Evolutionary conservation across 768 basidiomycete genomes (phyloP).

Genomic region (Boletus sp.): DNA sequence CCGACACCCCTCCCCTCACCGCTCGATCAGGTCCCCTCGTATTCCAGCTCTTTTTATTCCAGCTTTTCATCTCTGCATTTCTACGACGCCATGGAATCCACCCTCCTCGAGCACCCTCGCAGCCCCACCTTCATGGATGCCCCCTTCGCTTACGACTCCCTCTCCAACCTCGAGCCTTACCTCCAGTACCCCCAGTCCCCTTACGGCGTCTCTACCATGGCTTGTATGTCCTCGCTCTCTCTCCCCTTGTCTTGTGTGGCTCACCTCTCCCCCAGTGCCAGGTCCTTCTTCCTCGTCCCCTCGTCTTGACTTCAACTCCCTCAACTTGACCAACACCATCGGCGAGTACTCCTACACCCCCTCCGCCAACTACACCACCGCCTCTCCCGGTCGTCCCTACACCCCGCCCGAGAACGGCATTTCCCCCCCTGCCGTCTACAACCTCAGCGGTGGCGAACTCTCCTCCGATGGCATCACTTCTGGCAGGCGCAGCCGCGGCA

Average conservation of each 20-base stretch:
- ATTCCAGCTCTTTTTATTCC: conserved; percentile 33
- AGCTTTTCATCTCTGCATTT: conserved; percentile 38
- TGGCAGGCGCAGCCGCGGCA: conserved; percentile 66
- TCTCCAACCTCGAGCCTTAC: conserved; percentile 49
- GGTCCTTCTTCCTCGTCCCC: conserved; percentile 51
- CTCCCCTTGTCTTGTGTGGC: background rate
- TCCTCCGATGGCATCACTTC: conserved; percentile 70
- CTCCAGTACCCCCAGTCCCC: conserved; percentile 68
- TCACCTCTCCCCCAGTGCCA: conserved; percentile 41
- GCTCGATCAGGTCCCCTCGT: conserved; percentile 28
- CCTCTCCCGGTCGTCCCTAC: conserved; percentile 57
- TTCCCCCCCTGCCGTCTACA: conserved; percentile 71
- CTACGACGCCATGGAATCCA: conserved; percentile 42
- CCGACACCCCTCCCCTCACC: background rate
- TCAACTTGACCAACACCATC: conserved; percentile 55
- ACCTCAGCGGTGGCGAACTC: conserved; percentile 64
- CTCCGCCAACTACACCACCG: conserved; percentile 49
- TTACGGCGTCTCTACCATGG: conserved; percentile 58
- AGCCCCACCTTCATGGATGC: conserved; percentile 50
- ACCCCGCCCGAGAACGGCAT: conserved; percentile 67
- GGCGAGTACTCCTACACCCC: conserved; percentile 59
- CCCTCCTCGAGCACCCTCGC: conserved; percentile 49
- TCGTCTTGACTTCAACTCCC: conserved; percentile 58
- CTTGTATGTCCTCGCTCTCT: conserved; percentile 45
- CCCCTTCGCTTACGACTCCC: conserved; percentile 44